A percentile compares a stretch with the other conserved stretches of the same genome.
phyloP scores from a whole-genome alignment of 2,329 filamentous ascomycete species.

The Curvularia sp. region DNA sequence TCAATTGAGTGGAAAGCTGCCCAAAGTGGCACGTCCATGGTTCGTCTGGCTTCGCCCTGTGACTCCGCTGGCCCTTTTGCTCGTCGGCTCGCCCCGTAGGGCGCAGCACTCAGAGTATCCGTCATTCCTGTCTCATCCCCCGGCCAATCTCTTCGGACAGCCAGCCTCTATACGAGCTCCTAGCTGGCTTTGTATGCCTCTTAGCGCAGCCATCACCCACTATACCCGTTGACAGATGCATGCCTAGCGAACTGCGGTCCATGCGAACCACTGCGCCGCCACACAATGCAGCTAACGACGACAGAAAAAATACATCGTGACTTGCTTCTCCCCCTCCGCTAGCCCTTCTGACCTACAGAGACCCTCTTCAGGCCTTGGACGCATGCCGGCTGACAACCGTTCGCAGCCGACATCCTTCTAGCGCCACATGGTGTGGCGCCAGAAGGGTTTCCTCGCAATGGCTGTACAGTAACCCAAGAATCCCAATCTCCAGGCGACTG shows the following conservation, averaged over 20 bases:
- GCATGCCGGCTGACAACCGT: slow-evolving; percentile 9
- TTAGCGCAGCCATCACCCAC: slow-evolving; percentile 43
- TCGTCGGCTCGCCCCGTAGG: slow-evolving; percentile 31
- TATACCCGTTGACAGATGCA: slow-evolving; percentile 28
- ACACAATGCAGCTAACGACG: slow-evolving; percentile 26
- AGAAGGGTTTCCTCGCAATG: not conserved
- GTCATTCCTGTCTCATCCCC: slow-evolving; percentile 17
- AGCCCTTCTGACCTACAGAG: not conserved
- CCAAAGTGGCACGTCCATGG: slow-evolving; percentile 8
- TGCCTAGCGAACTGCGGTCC: slow-evolving; percentile 26
- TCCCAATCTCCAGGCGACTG: not conserved
- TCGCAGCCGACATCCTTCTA: slow-evolving; percentile 7
- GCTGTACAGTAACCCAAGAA: not conserved
- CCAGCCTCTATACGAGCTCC: slow-evolving; percentile 8
- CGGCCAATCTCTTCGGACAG: slow-evolving; percentile 17
- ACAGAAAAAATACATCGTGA: not conserved
- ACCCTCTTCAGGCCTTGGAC: slow-evolving; percentile 23
- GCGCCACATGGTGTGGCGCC: slow-evolving; percentile 15
- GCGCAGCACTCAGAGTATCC: slow-evolving; percentile 13
- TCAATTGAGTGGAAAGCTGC: slow-evolving; percentile 17
- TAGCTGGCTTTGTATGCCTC: slow-evolving; percentile 8
- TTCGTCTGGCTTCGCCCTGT: slow-evolving; percentile 20
- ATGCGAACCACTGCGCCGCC: slow-evolving; percentile 15
- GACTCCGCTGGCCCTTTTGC: slow-evolving; percentile 28
- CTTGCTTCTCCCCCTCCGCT: not conserved